Conservation (phyloP, 225 moss, liverwort and hornwort genomes). For the Rhytidiadelphus loreus region DNA sequence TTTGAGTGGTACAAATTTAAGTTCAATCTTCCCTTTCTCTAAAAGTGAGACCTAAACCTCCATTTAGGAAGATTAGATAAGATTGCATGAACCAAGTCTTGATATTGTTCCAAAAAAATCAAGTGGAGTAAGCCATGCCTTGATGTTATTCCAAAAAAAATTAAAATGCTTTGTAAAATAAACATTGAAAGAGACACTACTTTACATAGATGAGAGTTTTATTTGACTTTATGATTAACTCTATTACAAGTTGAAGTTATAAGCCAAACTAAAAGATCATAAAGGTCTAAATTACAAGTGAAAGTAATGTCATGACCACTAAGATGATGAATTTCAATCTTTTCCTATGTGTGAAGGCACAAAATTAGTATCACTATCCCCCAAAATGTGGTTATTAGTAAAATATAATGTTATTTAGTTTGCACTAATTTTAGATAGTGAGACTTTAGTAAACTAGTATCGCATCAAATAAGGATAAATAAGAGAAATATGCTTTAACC, state of each 20-base stretch:
- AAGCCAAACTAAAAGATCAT: background rate
- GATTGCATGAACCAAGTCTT: background rate
- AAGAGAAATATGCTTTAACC: background rate
- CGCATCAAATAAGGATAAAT: rapidly evolving
- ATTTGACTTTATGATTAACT: rapidly evolving
- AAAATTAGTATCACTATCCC: background rate
- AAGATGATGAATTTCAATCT: background rate
- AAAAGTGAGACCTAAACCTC: too few species aligned
- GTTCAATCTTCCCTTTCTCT: background rate
- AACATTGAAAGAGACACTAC: background rate
- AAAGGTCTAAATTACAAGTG: background rate
- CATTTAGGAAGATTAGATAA: background rate
- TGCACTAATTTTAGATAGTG: background rate
- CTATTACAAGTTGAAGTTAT: background rate
- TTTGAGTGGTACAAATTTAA: background rate
- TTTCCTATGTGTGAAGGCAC: rapidly evolving
- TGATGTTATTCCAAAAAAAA: background rate
- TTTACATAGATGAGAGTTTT: too few species aligned
- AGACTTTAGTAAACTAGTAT: background rate
- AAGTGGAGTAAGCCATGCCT: background rate
- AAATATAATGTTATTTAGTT: background rate
- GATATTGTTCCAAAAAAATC: background rate
- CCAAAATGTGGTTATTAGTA: rapidly evolving
- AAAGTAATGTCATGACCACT: background rate
- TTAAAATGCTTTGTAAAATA: background rate